Evolutionary conservation across 2,329 filamentous ascomycete genomes (phyloP), one percentile per base, ranked within the genome.

Genomic region (Aspergillus japonicus): DNA sequence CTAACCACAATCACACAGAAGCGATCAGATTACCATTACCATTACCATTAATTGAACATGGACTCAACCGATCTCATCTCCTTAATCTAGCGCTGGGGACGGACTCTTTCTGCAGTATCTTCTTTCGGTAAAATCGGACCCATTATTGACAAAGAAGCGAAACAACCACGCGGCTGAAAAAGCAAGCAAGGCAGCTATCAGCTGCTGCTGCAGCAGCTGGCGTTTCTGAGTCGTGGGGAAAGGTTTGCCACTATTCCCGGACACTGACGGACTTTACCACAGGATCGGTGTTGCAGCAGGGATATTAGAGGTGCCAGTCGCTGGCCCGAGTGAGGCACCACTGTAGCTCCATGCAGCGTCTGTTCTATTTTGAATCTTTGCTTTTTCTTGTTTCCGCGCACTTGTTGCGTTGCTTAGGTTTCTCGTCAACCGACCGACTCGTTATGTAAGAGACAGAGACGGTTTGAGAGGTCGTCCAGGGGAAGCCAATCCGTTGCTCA

Each of bases 221-320:
- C 59, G 59, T 62, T 66, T 62, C 64, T 60, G 66, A 64, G 69
- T 71, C 68, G 68, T 69, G 69, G 68, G 65, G 65, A 54, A 58
- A 66, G 62, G 62, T 65, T 66, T 64, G 58, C 65, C 64, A 66
- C 65, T 67, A 66, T 58, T 29, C 53, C 55, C n/a, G 19, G 49
- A 60, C 61, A 62, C 54, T 61, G 50, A 51, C 52, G 48, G 47
- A 48, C 49, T 66, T 53, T 58, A 55, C 58, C 62, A 63, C 51
- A 60, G 58, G 64, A 64, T 62, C 52, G 59, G 58, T 60, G 58
- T 65, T 63, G 61, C 62, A 63, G 33, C 59, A 57, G 62, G 62
- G 63, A 62, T 60, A 44, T 33, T 35, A 23, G 50, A 24, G 33
- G 55, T 57, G 29, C 50, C 56, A 42, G 51, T 62, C 48, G 44